phyloP scores from a whole-genome alignment of 1,284 basidiomycete species.

The Trametes versicolor region DNA sequence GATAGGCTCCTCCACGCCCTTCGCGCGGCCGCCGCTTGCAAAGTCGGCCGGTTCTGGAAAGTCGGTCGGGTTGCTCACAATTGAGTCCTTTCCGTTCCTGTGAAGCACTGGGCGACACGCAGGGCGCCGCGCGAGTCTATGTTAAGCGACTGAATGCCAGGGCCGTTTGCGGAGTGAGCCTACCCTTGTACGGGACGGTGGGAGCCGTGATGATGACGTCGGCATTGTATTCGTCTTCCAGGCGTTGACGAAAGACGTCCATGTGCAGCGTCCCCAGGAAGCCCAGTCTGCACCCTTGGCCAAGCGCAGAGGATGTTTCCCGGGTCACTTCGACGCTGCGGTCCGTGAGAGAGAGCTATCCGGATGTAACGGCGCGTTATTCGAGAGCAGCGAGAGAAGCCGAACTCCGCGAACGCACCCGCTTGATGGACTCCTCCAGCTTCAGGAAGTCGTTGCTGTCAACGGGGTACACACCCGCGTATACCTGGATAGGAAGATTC shows the following conservation, averaged over 20 bases:
- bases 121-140: slow-evolving; percentile 15
- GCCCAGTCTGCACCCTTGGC: slow-evolving; percentile 95
- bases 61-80: slow-evolving; percentile 91
- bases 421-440: slow-evolving; percentile 94
- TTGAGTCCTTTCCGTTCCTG: slow-evolving; percentile 66
- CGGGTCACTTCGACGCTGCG: slow-evolving; percentile 92
- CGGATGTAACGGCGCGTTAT: slow-evolving; percentile 24
- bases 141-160: slow-evolving; percentile 28
- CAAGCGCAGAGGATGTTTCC: slow-evolving; percentile 94
- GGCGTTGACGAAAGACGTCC: slow-evolving; percentile 95
- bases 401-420: slow-evolving; percentile 60
- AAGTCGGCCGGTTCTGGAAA: slow-evolving; percentile 86
- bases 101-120: slow-evolving; percentile 68
- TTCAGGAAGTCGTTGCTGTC: slow-evolving; percentile 93
- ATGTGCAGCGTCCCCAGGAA: slow-evolving; percentile 97
- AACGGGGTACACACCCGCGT: slow-evolving; percentile 94
- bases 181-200: slow-evolving; percentile 92
- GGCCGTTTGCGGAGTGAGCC: slow-evolving; percentile 33
- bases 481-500: slow-evolving; percentile 67
- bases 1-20: slow-evolving; percentile 87
- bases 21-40: slow-evolving; percentile 60
- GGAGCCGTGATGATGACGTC: slow-evolving; percentile 93
- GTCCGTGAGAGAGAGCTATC: slow-evolving; percentile 86
- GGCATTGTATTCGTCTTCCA: slow-evolving; percentile 97
- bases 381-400: slow-evolving; percentile 20